Percentiles rank a stretch among this genome's conserved stretches.
phyloP scores from a whole-genome alignment of 2,329 filamentous ascomycete genomes.

The Trichoderma afroharzianum region DNA sequence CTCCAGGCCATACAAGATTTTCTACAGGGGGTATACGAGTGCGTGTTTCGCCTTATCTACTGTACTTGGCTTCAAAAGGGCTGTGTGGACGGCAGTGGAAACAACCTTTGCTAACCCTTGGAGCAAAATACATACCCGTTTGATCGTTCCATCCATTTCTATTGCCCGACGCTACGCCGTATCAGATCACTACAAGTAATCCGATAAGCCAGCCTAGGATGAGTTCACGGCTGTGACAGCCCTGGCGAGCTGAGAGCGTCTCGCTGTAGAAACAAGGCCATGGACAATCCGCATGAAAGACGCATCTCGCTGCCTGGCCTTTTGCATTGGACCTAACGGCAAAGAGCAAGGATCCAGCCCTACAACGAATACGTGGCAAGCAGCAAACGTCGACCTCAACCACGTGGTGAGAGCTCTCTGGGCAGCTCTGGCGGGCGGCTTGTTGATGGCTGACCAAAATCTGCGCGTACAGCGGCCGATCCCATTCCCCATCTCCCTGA shows the following conservation, averaged over 20 bases:
- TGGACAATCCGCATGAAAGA: background rate
- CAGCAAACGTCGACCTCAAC: background rate
- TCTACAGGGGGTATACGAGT: background rate
- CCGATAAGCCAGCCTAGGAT: background rate
- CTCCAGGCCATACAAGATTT: background rate
- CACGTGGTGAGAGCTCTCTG: constrained; percentile 10
- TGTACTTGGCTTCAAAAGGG: background rate
- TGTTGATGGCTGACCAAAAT: background rate
- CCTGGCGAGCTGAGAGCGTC: background rate
- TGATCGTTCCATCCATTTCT: background rate
- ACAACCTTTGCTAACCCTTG: background rate
- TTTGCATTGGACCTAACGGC: background rate
- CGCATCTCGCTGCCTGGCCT: background rate
- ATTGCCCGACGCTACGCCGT: background rate
- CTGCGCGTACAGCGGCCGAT: background rate
- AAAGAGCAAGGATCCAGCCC: constrained; percentile 7
- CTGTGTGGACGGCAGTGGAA: background rate
- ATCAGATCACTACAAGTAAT: background rate
- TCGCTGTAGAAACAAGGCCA: background rate
- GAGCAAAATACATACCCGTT: background rate
- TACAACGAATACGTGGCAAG: constrained; percentile 10
- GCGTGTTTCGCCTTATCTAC: background rate
- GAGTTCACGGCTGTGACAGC: background rate
- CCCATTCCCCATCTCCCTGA: background rate
- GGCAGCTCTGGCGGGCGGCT: background rate